These are phyloP conservation scores for Fraxinus excelsior DNA, from an alignment of 257 asterid genomes.

Conservation along the genomic window DNA sequence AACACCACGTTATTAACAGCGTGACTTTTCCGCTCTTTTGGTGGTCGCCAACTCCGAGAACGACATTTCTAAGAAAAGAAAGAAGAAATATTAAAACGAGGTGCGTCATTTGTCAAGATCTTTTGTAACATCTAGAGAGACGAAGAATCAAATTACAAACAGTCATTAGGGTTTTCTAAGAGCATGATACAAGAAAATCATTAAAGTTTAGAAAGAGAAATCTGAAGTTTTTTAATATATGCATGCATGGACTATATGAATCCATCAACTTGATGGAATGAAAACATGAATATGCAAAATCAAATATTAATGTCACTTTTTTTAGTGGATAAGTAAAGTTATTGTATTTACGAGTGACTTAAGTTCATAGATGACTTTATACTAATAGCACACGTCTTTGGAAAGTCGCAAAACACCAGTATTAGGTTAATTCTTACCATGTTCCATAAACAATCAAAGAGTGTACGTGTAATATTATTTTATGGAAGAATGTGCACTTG, in stretches of 20 bases:
- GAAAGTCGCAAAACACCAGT: too few relatives aligned
- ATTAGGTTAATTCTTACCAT: neutral
- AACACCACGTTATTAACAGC: neutral
- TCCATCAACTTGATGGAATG: too few relatives aligned
- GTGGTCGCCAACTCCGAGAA: neutral
- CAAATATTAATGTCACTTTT: neutral
- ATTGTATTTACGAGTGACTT: neutral
- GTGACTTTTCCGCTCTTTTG: neutral
- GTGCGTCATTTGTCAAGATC: neutral
- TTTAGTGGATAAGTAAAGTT: neutral
- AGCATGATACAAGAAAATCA: neutral
- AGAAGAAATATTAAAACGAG: neutral
- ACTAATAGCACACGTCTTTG: neutral
- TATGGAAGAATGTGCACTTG: too few relatives aligned
- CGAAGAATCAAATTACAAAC: neutral
- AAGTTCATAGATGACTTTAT: neutral
- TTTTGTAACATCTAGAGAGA: too few relatives aligned
- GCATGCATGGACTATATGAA: neutral
- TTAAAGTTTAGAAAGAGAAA: too few relatives aligned
- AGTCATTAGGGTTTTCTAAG: neutral
- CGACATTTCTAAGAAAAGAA: constrained; percentile 1
- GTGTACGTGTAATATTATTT: too few relatives aligned
- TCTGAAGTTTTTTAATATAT: too few relatives aligned
- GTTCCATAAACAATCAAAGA: too few relatives aligned
- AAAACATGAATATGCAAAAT: neutral